Evolutionary conservation across 208 protist genomes (phyloP).

Genomic region (Acanthamoeba royreba): DNA sequence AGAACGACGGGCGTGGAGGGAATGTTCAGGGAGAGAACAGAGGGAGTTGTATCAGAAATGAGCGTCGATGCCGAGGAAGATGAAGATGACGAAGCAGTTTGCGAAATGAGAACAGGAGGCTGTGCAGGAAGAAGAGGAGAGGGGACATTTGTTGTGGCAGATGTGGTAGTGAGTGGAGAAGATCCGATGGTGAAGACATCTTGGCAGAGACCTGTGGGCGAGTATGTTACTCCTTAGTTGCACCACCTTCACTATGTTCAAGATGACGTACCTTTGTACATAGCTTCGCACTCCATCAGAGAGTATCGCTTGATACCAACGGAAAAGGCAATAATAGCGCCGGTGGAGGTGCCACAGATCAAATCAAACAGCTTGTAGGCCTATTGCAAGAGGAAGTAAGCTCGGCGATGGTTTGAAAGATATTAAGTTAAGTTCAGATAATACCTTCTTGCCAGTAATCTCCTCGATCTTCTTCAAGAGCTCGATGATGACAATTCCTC

Average conservation of each 20-base stretch:
- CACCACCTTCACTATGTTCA: too few species aligned
- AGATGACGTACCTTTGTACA: conserved; percentile 19
- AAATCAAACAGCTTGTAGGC: conserved; percentile 42
- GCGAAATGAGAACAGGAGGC: neutral
- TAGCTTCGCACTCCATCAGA: neutral
- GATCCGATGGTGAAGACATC: neutral
- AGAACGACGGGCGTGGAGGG: neutral
- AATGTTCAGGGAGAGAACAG: neutral
- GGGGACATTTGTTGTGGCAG: too few species aligned
- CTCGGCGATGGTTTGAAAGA: neutral
- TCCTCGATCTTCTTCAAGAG: conserved; percentile 29
- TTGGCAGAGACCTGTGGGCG: neutral
- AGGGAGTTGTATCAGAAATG: neutral
- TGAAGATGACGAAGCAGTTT: neutral
- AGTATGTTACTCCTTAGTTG: too few species aligned
- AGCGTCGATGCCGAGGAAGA: neutral
- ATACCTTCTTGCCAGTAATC: conserved; percentile 33
- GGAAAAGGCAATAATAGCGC: neutral
- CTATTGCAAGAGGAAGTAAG: neutral
- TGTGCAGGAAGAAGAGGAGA: neutral
- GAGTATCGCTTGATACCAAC: conserved; percentile 33
- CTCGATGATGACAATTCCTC: conserved; percentile 22
- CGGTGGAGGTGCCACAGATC: conserved; percentile 10
- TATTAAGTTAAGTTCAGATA: neutral
- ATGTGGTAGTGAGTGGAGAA: neutral